Evolutionary conservation across 2,329 filamentous ascomycete species (phyloP).

Genomic region (Pyrenophora tritici-repentis): DNA sequence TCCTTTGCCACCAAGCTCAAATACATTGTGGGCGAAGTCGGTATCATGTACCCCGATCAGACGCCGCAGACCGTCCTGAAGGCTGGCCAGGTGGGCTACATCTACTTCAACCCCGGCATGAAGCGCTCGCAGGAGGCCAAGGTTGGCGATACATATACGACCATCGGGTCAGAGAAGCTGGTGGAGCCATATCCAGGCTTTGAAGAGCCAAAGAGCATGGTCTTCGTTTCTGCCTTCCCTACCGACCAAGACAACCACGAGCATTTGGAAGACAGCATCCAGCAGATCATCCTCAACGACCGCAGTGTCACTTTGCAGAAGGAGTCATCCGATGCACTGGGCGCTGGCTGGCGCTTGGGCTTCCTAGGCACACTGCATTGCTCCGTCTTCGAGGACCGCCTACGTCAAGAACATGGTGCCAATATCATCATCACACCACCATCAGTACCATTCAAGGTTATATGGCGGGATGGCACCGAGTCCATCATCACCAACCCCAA

Average conservation of each 20-base stretch:
- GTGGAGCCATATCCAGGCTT: slow-evolving; percentile 89
- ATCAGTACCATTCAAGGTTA: slow-evolving; percentile 86
- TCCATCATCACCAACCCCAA: slow-evolving; percentile 83
- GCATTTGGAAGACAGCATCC: slow-evolving; percentile 90
- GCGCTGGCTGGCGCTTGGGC: slow-evolving; percentile 90
- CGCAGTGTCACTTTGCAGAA: slow-evolving; percentile 92
- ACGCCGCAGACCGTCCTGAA: slow-evolving; percentile 79
- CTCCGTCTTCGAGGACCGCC: slow-evolving; percentile 96
- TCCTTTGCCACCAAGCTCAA: slow-evolving; percentile 87
- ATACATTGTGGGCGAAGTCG: slow-evolving; percentile 94
- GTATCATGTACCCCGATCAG: slow-evolving; percentile 91
- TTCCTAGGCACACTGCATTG: slow-evolving; percentile 97
- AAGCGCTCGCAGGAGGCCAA: slow-evolving; percentile 95
- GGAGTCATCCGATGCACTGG: slow-evolving; percentile 90
- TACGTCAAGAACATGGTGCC: slow-evolving; percentile 91
- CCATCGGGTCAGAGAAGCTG: slow-evolving; percentile 71
- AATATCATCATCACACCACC: slow-evolving; percentile 97
- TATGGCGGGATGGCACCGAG: slow-evolving; percentile 78
- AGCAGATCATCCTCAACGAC: slow-evolving; percentile 91
- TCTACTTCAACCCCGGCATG: slow-evolving; percentile 98
- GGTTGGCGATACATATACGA: slow-evolving; percentile 93
- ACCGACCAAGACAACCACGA: slow-evolving; percentile 87
- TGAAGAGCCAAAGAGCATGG: slow-evolving; percentile 97
- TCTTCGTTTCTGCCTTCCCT: slow-evolving; percentile 96
- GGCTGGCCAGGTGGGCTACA: slow-evolving; percentile 93